Evolutionary conservation across 805 yeast species (phyloP).

Genomic region (Candida ficus): DNA sequence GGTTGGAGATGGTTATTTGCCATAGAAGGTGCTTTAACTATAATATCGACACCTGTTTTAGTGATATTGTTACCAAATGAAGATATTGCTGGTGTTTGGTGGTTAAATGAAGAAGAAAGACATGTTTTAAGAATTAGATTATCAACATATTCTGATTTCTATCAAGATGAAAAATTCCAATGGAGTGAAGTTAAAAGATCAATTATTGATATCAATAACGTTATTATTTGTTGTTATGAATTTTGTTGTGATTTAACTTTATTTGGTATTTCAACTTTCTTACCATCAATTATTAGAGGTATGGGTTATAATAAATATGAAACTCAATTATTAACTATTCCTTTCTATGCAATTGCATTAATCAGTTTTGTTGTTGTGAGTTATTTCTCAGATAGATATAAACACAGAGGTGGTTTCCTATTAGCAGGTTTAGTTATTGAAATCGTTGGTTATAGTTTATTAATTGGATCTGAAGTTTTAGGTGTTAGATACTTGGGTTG

Average conservation of each 20-base stretch:
- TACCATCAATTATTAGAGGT: constrained; percentile 39
- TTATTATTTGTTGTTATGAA: constrained; percentile 33
- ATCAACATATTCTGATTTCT: constrained; percentile 30
- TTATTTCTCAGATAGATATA: constrained; percentile 27
- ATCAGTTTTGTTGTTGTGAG: constrained; percentile 28
- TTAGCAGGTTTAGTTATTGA: constrained; percentile 30
- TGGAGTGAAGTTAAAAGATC: constrained; percentile 34
- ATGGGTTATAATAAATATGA: constrained; percentile 38
- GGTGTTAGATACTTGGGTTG: constrained; percentile 36
- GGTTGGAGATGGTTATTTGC: constrained; percentile 51
- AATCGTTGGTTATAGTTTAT: constrained; percentile 29
- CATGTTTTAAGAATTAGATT: constrained; percentile 32
- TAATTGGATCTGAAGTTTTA: constrained; percentile 27
- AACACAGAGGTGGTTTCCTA: constrained; percentile 32
- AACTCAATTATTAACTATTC: constrained; percentile 41
- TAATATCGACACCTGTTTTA: constrained; percentile 32
- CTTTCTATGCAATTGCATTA: constrained; percentile 35
- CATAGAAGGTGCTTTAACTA: constrained; percentile 43
- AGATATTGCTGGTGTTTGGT: constrained; percentile 31
- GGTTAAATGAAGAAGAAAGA: constrained; percentile 36
- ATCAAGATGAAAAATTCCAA: constrained; percentile 32
- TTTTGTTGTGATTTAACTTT: constrained; percentile 38
- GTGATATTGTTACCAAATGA: constrained; percentile 35
- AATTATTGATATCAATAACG: constrained; percentile 33
- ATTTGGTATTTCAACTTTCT: constrained; percentile 41